Conservation (phyloP, 2,329 filamentous ascomycete species). For the Verticillium albo-atrum region DNA sequence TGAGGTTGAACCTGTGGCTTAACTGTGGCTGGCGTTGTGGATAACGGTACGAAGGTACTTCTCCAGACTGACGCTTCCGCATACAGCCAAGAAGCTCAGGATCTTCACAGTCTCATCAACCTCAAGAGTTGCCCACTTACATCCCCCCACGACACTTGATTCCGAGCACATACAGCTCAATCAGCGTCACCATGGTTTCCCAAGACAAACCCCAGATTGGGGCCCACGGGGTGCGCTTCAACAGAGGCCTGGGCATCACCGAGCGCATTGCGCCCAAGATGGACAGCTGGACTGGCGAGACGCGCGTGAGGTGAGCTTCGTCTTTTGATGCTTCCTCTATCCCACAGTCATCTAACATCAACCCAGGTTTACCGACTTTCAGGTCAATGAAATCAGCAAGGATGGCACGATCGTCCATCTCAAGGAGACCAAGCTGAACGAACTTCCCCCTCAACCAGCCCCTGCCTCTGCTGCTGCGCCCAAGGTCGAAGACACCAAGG, state of each 20-base stretch:
- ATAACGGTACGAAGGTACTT: background rate
- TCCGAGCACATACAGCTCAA: background rate
- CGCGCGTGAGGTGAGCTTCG: slow-evolving; percentile 9
- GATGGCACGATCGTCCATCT: slow-evolving; percentile 75
- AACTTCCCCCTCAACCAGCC: slow-evolving; percentile 7
- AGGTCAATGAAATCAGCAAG: slow-evolving; percentile 82
- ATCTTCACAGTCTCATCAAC: background rate
- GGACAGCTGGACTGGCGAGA: slow-evolving; percentile 12
- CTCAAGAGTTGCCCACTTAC: background rate
- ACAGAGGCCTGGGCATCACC: slow-evolving; percentile 12
- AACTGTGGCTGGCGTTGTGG: too few species aligned
- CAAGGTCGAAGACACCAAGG: slow-evolving; percentile 14
- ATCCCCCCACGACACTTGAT: background rate
- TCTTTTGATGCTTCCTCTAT: background rate
- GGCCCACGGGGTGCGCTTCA: slow-evolving; percentile 4
- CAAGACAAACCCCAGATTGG: background rate
- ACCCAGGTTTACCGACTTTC: slow-evolving; percentile 77
- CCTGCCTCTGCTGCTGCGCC: slow-evolving; percentile 5
- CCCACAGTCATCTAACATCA: background rate
- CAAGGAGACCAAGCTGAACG: slow-evolving; percentile 15
- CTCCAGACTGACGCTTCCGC: background rate
- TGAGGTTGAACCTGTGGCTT: too few species aligned
- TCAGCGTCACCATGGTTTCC: background rate
- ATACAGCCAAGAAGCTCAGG: background rate
- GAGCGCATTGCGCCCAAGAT: slow-evolving; percentile 13